A percentile compares a stretch with the other conserved stretches of the same genome.
These are phyloP conservation scores for Hyphopichia wangnamkhiaoensis DNA, from an alignment of 1,139 yeast genomes.

Conservation along the genomic window DNA sequence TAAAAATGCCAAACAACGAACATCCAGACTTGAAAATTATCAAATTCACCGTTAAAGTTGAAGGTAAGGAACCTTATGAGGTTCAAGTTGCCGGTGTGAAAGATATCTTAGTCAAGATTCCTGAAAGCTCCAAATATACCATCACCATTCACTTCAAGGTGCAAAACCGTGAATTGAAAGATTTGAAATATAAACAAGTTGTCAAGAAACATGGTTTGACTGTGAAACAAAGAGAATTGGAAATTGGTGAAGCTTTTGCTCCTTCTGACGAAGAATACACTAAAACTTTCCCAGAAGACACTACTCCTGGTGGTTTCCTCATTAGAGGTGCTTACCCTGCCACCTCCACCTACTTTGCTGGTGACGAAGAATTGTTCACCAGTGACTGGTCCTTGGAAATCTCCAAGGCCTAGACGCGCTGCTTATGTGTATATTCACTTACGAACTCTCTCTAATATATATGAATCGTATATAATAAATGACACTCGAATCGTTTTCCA, in stretches of 20 bases:
- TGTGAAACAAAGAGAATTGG: slow-evolving; percentile 32
- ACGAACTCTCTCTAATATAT: neutral
- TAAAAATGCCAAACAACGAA: slow-evolving; percentile 10
- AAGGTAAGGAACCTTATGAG: slow-evolving; percentile 28
- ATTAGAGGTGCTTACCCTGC: slow-evolving; percentile 39
- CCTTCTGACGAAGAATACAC: slow-evolving; percentile 31
- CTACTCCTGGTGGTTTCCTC: slow-evolving; percentile 44
- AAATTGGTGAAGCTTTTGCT: slow-evolving; percentile 31
- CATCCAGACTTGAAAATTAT: slow-evolving; percentile 37
- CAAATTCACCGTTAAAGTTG: slow-evolving; percentile 33
- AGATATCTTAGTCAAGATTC: slow-evolving; percentile 31
- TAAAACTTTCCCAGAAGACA: slow-evolving; percentile 35
- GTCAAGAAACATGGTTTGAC: slow-evolving; percentile 42
- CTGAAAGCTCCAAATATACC: slow-evolving; percentile 40
- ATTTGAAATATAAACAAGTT: slow-evolving; percentile 38
- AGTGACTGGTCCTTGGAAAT: slow-evolving; percentile 40
- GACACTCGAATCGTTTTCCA: too few species aligned
- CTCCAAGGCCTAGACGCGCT: too few species aligned
- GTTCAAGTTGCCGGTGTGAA: slow-evolving; percentile 34
- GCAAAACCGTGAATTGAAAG: slow-evolving; percentile 28
- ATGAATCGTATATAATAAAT: neutral
- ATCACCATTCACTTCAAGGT: slow-evolving; percentile 39
- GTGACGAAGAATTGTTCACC: slow-evolving; percentile 28
- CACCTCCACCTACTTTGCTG: slow-evolving; percentile 35
- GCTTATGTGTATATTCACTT: slow-evolving; percentile 13